Base-by-base conservation (phyloP, 371 early-diverging fungal genomes). In the Zopfochytrium polystomum region DNA sequence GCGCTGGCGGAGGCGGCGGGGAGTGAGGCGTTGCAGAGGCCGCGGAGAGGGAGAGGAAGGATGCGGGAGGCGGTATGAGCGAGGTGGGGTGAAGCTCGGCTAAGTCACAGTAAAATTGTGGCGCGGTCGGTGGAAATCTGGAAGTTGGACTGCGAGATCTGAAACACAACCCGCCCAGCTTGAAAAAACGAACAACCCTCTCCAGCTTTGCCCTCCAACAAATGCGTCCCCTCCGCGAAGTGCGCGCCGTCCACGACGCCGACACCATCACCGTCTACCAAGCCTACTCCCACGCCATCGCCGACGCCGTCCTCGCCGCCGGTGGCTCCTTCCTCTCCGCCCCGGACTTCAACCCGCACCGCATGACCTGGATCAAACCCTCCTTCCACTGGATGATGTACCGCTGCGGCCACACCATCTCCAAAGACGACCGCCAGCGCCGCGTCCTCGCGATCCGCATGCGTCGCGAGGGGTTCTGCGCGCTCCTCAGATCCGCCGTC, bases 281-380 rank as follows among this genome's bases (percentile, higher is more conserved):
- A 65, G 79, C 77, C 0, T 77, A 60, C 60, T 60, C 59, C 6
- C 53, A 60, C 2, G 30, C 48, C 9, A 77, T 77, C 60, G 77
- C 72, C 2, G 20, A 47, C 1, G 60, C 62, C 22, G 75, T 73
- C 9, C 62, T 71, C 26, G 22, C 62, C 29, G 35, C 68, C 49
- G 38, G 38, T 25, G 38, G 34, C 15, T 11, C 7, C 20, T 35
- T 35, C 23, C 20, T 13, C 22, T 6, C 20, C 38, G 67, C 73
- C 46, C 43, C 54, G 5, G 62, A 43, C 31, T 79, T 68, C 70
- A 73, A 62, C 5, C 45, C 63, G 30, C 48, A 7, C 23, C 66
- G 79, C 0, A 77, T 73, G 75, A 69, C 79, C 0, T 79, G 79
- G 77, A 73, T 79, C 60, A 79, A 77, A 57, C 61, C 79, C 0